Evolutionary conservation across 2,329 filamentous ascomycete species (phyloP).

Genomic region (Diaporthe australafricana): DNA sequence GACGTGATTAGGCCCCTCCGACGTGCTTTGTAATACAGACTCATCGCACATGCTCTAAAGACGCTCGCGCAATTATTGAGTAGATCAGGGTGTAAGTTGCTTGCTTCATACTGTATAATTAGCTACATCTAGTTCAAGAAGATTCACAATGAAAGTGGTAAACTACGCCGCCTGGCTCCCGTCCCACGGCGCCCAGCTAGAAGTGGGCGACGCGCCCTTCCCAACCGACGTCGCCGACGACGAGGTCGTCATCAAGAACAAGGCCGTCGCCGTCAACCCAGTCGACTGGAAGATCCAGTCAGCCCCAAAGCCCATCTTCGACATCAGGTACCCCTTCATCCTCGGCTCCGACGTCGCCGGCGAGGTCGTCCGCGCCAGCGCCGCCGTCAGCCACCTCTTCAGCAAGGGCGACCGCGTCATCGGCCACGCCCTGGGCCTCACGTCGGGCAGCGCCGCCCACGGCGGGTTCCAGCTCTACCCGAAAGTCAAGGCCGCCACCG

Average conservation of each 20-base stretch:
- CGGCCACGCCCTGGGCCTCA: slow-evolving; percentile 40
- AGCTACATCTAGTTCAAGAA: not conserved
- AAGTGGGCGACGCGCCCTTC: slow-evolving; percentile 31
- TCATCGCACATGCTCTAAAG: not conserved
- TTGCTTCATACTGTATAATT: not conserved
- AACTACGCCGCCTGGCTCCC: slow-evolving; percentile 33
- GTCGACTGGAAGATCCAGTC: slow-evolving; percentile 46
- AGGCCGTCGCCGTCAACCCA: slow-evolving; percentile 39
- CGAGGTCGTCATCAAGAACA: slow-evolving; percentile 36
- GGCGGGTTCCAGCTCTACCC: slow-evolving; percentile 44
- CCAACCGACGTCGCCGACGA: slow-evolving; percentile 21
- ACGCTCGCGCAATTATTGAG: not conserved
- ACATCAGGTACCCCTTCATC: slow-evolving; percentile 47
- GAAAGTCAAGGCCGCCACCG: slow-evolving; percentile 38
- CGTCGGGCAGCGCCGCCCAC: slow-evolving; percentile 36
- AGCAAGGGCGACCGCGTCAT: slow-evolving; percentile 49
- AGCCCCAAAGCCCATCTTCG: slow-evolving; percentile 39
- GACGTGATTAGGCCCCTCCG: not conserved
- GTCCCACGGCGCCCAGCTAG: slow-evolving; percentile 24
- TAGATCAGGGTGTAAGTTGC: not conserved
- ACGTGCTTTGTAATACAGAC: slow-evolving; percentile 30
- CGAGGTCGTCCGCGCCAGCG: slow-evolving; percentile 46
- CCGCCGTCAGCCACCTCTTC: slow-evolving; percentile 44
- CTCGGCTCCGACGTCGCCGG: slow-evolving; percentile 49
- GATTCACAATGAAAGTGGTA: slow-evolving; percentile 22